Conservation (phyloP, 495 filamentous ascomycete species). For the Penicillium alfredii region DNA sequence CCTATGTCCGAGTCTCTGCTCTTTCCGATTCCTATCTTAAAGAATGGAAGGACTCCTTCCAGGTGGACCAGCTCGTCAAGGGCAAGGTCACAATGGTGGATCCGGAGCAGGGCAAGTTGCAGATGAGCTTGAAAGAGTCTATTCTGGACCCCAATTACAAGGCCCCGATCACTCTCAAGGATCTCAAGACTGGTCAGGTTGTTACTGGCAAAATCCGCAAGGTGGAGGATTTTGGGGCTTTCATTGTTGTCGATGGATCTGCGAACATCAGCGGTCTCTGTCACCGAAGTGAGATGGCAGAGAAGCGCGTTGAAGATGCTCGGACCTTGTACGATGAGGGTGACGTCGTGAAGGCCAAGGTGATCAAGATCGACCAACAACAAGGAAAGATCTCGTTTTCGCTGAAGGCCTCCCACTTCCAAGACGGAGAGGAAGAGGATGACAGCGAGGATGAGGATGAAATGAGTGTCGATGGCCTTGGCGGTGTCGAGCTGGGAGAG, state of each 20-base stretch:
- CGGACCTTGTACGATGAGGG: conserved; percentile 79
- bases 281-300: conserved; percentile 84
- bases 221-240: conserved; percentile 90
- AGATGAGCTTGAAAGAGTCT: conserved; percentile 82
- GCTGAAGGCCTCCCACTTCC: conserved; percentile 87
- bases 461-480: conserved; percentile 39
- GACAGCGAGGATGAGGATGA: conserved; percentile 46
- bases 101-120: conserved; percentile 57
- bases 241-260: conserved; percentile 82
- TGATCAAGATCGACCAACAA: conserved; percentile 68
- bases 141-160: conserved; percentile 74
- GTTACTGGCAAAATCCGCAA: conserved; percentile 87
- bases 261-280: conserved; percentile 85
- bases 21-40: conserved; percentile 88
- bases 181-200: conserved; percentile 70
- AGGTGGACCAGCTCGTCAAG: conserved; percentile 81
- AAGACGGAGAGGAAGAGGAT: conserved; percentile 53
- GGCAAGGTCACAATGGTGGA: conserved; percentile 72
- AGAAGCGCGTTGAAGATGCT: conserved; percentile 69
- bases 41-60: conserved; percentile 88
- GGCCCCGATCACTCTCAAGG: conserved; percentile 57
- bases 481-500: conserved; percentile 42
- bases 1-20: conserved; percentile 75
- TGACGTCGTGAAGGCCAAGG: conserved; percentile 82
- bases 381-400: conserved; percentile 78